phyloP scores from a whole-genome alignment of 1,284 basidiomycete genomes.

The Sporisorium graminicola region DNA sequence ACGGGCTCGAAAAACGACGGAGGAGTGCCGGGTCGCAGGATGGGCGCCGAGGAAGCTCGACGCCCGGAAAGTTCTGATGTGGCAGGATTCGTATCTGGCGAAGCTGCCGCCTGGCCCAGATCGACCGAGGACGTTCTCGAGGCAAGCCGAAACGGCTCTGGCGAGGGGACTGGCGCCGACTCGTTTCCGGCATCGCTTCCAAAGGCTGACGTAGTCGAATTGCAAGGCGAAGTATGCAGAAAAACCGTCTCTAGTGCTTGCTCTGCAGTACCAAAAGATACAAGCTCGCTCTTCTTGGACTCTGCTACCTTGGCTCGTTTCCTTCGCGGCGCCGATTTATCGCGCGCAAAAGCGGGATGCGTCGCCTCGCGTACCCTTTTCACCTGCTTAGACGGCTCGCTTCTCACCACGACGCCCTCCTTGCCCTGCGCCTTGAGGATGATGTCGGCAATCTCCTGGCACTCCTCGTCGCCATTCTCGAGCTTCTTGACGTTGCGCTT shows the following conservation, averaged over 20 bases:
- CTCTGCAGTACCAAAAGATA: not conserved
- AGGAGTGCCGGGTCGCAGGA: conserved; percentile 19
- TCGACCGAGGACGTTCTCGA: conserved; percentile 17
- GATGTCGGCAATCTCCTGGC: conserved; percentile 60
- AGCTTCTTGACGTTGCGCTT: conserved; percentile 54
- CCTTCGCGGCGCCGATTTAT: not conserved
- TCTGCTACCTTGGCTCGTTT: conserved; percentile 17
- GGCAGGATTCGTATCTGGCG: not conserved
- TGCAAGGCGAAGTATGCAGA: conserved; percentile 26
- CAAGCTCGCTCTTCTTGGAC: not conserved
- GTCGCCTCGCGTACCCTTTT: conserved; percentile 37
- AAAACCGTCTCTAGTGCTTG: conserved; percentile 37
- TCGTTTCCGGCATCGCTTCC: not conserved
- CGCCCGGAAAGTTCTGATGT: conserved; percentile 11
- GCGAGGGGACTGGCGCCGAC: conserved; percentile 6
- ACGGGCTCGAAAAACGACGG: conserved; percentile 8
- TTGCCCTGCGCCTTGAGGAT: conserved; percentile 61
- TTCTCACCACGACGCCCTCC: conserved; percentile 36
- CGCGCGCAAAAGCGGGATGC: not conserved
- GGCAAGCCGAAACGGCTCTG: conserved; percentile 19
- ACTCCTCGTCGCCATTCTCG: conserved; percentile 59
- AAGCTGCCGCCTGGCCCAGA: not conserved
- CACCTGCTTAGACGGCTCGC: conserved; percentile 13
- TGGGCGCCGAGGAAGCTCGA: conserved; percentile 27
- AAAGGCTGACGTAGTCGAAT: conserved; percentile 10